Conservation (phyloP, 2,329 filamentous ascomycete genomes). For the Phyllosticta citrichinensis region DNA sequence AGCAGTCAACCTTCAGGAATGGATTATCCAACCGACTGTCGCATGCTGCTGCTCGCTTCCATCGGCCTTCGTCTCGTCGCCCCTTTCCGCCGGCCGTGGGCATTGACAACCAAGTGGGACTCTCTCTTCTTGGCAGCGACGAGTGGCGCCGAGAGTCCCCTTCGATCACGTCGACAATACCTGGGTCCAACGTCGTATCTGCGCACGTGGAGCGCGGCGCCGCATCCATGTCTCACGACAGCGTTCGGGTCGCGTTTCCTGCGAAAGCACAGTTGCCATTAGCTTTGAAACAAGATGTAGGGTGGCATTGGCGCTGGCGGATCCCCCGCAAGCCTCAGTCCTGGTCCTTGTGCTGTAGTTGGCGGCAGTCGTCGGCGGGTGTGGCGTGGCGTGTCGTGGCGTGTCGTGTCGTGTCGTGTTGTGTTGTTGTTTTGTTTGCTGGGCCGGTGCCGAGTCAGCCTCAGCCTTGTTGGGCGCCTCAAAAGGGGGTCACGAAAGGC, state of each 20-base stretch:
- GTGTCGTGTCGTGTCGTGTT: neutral
- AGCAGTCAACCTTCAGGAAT: neutral
- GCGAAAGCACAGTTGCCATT: neutral
- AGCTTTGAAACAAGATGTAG: neutral
- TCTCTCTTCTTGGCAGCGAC: neutral
- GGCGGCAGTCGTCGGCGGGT: neutral
- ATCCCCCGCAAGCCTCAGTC: neutral
- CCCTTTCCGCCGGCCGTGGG: neutral
- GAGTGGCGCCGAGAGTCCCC: neutral
- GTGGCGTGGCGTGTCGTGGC: neutral
- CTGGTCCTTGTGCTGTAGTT: neutral
- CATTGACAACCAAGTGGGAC: neutral
- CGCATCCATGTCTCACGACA: neutral
- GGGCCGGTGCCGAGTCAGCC: neutral
- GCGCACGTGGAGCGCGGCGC: neutral
- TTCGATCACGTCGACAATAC: neutral
- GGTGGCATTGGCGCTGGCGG: neutral
- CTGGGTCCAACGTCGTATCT: neutral
- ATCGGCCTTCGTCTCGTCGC: neutral
- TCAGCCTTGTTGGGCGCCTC: neutral
- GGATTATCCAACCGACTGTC: neutral
- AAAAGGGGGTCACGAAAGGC: neutral
- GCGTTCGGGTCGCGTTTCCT: neutral
- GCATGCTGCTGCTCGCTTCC: neutral
- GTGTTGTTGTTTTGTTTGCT: neutral